These are phyloP conservation scores for Sporisorium iseilematis-ciliati DNA, from an alignment of 1,284 basidiomycete species.

Conservation along the genomic window DNA sequence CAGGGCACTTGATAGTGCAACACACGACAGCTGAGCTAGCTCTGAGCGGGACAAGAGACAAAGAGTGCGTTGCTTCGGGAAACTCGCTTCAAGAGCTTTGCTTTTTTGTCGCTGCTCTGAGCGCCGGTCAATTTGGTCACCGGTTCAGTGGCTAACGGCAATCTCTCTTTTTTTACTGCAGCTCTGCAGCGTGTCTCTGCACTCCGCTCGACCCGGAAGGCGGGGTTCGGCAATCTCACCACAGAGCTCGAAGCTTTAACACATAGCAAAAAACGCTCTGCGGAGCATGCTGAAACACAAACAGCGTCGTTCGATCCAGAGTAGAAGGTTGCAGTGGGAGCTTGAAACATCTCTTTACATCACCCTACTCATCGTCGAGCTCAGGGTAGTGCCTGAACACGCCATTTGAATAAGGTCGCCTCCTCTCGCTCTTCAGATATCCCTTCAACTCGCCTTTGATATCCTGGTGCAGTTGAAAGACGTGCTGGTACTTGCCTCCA, in stretches of 20 bases:
- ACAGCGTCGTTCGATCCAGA: no score
- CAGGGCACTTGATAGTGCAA: constrained; percentile 12
- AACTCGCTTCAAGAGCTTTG: background rate
- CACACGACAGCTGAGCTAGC: background rate
- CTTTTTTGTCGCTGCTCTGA: background rate
- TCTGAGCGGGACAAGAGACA: no score
- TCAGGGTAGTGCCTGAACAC: constrained; percentile 73
- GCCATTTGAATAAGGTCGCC: constrained; percentile 71
- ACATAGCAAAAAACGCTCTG: background rate
- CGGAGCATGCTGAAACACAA: no score
- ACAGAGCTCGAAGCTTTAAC: background rate
- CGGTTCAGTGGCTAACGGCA: constrained; percentile 9
- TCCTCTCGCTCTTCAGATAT: constrained; percentile 72
- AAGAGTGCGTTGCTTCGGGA: constrained; percentile 1
- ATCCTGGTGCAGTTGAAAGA: constrained; percentile 55
- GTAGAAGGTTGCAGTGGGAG: no score
- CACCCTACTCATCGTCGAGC: constrained; percentile 69
- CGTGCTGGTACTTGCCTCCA: constrained; percentile 65
- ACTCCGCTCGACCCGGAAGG: constrained; percentile 1
- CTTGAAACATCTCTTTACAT: background rate
- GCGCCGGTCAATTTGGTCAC: constrained; percentile 42
- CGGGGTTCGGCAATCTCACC: constrained; percentile 23
- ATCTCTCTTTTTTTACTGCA: constrained; percentile 1
- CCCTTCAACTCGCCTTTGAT: constrained; percentile 70
- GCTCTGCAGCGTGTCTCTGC: background rate